These are phyloP conservation scores for Venustampulla echinocandica DNA, from an alignment of 495 filamentous ascomycete species.

Conservation along the genomic window DNA sequence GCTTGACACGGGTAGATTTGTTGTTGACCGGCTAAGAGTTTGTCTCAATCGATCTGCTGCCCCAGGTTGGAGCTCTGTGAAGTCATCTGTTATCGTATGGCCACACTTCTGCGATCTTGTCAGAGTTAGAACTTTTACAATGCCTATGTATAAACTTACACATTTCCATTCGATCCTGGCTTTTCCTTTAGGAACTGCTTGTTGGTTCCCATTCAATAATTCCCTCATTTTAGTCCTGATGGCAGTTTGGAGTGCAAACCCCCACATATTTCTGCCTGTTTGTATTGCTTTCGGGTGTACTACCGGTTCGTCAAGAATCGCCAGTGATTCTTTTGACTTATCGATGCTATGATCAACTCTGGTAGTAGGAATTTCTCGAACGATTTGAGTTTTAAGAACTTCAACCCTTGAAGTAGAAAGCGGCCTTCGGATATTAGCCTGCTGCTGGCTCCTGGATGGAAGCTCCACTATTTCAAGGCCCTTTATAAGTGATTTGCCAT, in stretches of 20 bases:
- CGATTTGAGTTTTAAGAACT: too few relatives aligned
- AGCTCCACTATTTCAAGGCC: too few relatives aligned
- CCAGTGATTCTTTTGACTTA: not conserved
- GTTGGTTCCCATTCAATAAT: not conserved
- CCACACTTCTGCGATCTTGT: slow-evolving; percentile 16
- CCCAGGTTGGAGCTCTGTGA: slow-evolving; percentile 7
- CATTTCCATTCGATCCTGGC: slow-evolving; percentile 11
- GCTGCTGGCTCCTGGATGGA: too few relatives aligned
- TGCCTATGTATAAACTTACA: slow-evolving; percentile 9
- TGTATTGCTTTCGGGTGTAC: not conserved
- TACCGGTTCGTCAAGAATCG: not conserved
- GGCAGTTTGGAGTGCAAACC: too few relatives aligned
- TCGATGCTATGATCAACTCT: not conserved
- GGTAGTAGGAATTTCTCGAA: not conserved
- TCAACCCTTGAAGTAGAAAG: too few relatives aligned
- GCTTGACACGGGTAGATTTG: too few relatives aligned
- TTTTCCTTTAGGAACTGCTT: not conserved
- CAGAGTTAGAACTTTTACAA: too few relatives aligned
- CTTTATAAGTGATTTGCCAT: too few relatives aligned
- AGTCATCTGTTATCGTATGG: slow-evolving; percentile 11
- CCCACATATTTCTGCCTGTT: too few relatives aligned
- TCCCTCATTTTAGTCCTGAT: not conserved
- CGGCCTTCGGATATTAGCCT: too few relatives aligned
- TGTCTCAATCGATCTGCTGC: not conserved
- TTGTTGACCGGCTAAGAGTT: not conserved